Evolutionary conservation across 192 early-diverging fungal genomes (phyloP).

Genomic region (Chytriomyces sp.): DNA sequence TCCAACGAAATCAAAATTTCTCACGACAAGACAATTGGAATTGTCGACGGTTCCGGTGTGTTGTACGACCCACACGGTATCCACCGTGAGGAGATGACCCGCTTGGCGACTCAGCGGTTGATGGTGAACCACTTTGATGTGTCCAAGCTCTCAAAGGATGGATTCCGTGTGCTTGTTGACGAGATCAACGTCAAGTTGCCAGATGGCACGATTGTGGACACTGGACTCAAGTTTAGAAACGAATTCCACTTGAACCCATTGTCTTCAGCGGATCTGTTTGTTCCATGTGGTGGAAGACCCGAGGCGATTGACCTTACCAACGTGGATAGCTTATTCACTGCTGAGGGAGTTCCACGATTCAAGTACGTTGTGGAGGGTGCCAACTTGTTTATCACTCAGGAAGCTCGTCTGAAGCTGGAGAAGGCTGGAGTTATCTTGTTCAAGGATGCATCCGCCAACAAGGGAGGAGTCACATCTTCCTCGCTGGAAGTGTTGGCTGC

Average conservation of each 20-base stretch:
- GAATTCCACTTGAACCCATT: conserved; percentile 91
- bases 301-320: conserved; percentile 96
- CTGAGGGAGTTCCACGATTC: conserved; percentile 85
- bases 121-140: conserved; percentile 92
- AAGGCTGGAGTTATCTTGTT: conserved; percentile 92
- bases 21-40: conserved; percentile 90
- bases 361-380: conserved; percentile 99
- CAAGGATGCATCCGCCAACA: conserved; percentile 99
- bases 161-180: conserved; percentile 95
- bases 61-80: conserved; percentile 92
- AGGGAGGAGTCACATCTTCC: conserved; percentile 98
- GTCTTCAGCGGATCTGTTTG: conserved; percentile 86
- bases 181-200: conserved; percentile 89
- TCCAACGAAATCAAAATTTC: conserved; percentile 99
- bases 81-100: conserved; percentile 82
- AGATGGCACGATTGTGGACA: conserved; percentile 82
- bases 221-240: conserved; percentile 94
- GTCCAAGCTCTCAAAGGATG: conserved; percentile 76
- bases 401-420: conserved; percentile 94
- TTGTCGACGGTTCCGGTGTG: conserved; percentile 98
- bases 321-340: conserved; percentile 75
- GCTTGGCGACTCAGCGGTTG: conserved; percentile 82
- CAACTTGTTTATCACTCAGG: conserved; percentile 99
- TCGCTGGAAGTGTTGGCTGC: conserved; percentile 97
- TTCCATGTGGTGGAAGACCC: conserved; percentile 98